phyloP scores from a whole-genome alignment of 192 early-diverging fungal genomes.

The Paraglomus occultum region DNA sequence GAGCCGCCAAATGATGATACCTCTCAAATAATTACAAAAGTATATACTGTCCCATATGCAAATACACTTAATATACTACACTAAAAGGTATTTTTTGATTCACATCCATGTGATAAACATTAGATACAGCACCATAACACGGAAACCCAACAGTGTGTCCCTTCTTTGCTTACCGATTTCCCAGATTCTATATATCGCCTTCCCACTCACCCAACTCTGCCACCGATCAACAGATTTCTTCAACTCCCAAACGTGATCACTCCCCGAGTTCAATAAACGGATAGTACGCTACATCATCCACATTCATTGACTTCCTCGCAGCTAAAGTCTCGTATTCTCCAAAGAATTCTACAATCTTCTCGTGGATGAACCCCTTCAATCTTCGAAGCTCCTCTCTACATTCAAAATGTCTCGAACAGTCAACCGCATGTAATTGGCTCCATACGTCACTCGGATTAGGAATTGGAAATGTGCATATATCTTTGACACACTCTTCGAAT shows the following conservation, averaged over 20 bases:
- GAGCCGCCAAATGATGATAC: too few species aligned
- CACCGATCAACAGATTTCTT: too few species aligned
- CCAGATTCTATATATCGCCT: too few species aligned
- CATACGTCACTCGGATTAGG: conserved; percentile 8
- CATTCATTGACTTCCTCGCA: not conserved
- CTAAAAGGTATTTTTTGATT: too few species aligned
- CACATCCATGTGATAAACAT: too few species aligned
- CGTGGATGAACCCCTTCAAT: conserved; percentile 20
- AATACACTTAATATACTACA: too few species aligned
- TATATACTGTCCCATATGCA: too few species aligned
- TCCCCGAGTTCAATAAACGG: conserved; percentile 28
- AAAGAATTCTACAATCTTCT: conserved; percentile 12
- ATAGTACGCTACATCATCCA: not conserved
- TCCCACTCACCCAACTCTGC: too few species aligned
- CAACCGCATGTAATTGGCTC: conserved; percentile 23
- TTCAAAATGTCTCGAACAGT: conserved; percentile 29
- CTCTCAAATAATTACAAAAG: too few species aligned
- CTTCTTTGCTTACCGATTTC: too few species aligned
- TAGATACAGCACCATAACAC: too few species aligned
- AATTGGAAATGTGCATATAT: conserved; percentile 27
- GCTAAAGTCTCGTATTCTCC: conserved; percentile 22
- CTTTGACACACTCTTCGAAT: conserved; percentile 31
- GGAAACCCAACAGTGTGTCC: not conserved
- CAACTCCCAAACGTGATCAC: not conserved
- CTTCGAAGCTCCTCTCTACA: conserved; percentile 27